Conservation (phyloP, 768 basidiomycete species). For the Cystofilobasidium capitatum region DNA sequence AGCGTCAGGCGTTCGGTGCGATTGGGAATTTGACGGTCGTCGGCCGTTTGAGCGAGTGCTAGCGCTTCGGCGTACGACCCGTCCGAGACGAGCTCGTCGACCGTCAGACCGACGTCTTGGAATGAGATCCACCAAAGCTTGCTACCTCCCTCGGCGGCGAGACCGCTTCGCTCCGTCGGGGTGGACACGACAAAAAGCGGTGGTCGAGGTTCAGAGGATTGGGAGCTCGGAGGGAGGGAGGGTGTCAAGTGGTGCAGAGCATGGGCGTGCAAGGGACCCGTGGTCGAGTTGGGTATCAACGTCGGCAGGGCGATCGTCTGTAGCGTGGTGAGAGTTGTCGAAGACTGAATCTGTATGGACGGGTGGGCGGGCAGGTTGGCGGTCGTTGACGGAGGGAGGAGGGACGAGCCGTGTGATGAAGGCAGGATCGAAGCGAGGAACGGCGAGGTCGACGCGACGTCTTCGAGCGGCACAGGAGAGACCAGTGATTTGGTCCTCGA, state of each 20-base stretch:
- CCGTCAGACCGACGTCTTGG: conserved; percentile 65
- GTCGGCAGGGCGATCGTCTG: conserved; percentile 63
- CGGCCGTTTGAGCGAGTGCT: conserved; percentile 62
- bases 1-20: conserved; percentile 52
- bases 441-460: conserved; percentile 65
- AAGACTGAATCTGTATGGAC: conserved; percentile 61
- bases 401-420: conserved; percentile 48
- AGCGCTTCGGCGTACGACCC: conserved; percentile 69
- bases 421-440: conserved; percentile 70
- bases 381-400: conserved; percentile 34
- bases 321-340: conserved; percentile 52
- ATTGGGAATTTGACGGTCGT: conserved; percentile 52
- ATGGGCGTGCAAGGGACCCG: conserved; percentile 30
- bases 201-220: conserved; percentile 41
- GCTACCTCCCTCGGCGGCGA: conserved; percentile 59
- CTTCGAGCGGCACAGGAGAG: conserved; percentile 76
- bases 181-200: conserved; percentile 55
- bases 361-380: conserved; percentile 46
- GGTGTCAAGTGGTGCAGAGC: conserved; percentile 55
- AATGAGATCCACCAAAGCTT: conserved; percentile 62
- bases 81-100: conserved; percentile 66
- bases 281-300: conserved; percentile 36
- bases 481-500: conserved; percentile 49
- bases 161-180: conserved; percentile 59
- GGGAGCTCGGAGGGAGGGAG: conserved; percentile 39